Percentiles rank a stretch among this genome's conserved stretches.
These are phyloP conservation scores for Actinidia chinensis DNA, from an alignment of 179 eudicot species.

Conservation along the genomic window DNA sequence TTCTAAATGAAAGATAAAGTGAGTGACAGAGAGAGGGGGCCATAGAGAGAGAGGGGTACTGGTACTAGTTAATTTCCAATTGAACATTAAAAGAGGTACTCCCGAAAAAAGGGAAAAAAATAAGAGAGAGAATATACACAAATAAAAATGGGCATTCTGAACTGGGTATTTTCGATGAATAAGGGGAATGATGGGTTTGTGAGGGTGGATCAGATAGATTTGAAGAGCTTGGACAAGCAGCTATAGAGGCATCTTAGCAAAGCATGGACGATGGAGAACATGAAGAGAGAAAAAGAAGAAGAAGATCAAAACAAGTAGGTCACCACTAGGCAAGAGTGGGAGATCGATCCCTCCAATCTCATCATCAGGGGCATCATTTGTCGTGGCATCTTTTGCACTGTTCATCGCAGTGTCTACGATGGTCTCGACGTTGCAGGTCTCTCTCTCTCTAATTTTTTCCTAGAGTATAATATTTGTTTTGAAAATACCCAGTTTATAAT, in stretches of 20 bases:
- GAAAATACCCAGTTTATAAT: no score
- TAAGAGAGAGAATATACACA: no score
- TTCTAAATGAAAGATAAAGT: no score
- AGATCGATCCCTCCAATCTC: constrained; percentile 85
- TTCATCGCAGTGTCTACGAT: constrained; percentile 90
- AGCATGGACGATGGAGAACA: constrained; percentile 69
- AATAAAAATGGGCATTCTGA: no score
- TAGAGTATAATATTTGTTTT: no score
- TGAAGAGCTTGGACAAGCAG: constrained; percentile 86
- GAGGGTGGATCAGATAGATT: constrained; percentile 93
- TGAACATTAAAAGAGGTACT: no score
- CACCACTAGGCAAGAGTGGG: constrained; percentile 65
- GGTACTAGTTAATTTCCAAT: no score
- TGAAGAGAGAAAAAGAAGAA: constrained; percentile 63
- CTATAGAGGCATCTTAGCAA: constrained; percentile 77
- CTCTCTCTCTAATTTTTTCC: constrained; percentile 26
- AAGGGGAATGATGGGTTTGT: constrained; percentile 79
- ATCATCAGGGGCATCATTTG: constrained; percentile 73
- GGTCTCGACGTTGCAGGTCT: constrained; percentile 89
- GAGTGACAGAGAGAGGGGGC: no score
- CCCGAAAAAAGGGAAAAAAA: no score
- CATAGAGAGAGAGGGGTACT: no score
- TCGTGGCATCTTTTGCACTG: constrained; percentile 95
- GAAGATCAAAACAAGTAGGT: constrained; percentile 14
- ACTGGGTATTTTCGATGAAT: no score